Evolutionary conservation across 371 early-diverging fungal species (phyloP).

Genomic region (Syncephalastrum sp.): DNA sequence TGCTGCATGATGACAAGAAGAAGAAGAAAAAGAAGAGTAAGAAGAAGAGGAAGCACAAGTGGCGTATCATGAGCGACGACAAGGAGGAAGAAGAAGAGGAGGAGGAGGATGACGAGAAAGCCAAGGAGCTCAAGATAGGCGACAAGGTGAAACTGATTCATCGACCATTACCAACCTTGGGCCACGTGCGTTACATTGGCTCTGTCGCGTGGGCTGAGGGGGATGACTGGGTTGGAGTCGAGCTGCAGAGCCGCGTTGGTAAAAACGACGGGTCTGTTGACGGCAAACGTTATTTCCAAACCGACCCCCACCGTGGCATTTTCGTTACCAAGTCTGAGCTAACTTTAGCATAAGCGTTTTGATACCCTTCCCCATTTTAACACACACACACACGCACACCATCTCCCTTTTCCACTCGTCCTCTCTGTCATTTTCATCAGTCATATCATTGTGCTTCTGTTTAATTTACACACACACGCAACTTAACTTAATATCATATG

Average conservation of each 20-base stretch:
- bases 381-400: no score
- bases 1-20: slow-evolving; percentile 3
- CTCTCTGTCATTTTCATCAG: no score
- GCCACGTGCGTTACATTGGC: slow-evolving; percentile 28
- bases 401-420: no score
- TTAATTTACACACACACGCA: no score
- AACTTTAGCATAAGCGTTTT: slow-evolving; percentile 8
- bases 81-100: slow-evolving; percentile 5
- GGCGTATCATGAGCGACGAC: slow-evolving; percentile 1
- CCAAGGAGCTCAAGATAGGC: slow-evolving; percentile 13
- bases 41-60: slow-evolving; percentile 5
- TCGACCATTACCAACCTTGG: slow-evolving; percentile 27
- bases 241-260: slow-evolving; percentile 21
- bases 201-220: slow-evolving; percentile 16
- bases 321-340: slow-evolving; percentile 17
- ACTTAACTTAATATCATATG: no score
- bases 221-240: slow-evolving; percentile 30
- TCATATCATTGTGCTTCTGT: no score
- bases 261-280: slow-evolving; percentile 28
- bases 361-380: not conserved
- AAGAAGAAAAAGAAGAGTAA: slow-evolving; percentile 12
- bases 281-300: slow-evolving; percentile 27
- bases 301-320: slow-evolving; percentile 25
- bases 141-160: slow-evolving; percentile 24
- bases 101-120: slow-evolving; percentile 1